Evolutionary conservation across 2,329 filamentous ascomycete genomes (phyloP).

Genomic region (Colletotrichum eremochloae): DNA sequence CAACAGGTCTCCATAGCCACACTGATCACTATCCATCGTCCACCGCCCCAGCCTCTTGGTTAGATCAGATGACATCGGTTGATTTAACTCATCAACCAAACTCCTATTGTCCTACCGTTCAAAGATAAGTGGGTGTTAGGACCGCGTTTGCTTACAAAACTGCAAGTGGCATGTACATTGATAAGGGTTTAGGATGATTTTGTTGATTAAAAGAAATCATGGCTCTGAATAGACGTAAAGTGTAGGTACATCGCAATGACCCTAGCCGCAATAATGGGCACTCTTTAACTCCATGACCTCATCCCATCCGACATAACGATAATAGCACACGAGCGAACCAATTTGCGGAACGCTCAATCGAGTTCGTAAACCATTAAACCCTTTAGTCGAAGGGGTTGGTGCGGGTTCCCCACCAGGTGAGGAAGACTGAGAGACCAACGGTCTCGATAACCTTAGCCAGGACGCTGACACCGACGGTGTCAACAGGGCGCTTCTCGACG

Average conservation of each 20-base stretch:
- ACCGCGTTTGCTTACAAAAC: background rate
- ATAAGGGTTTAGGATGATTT: background rate
- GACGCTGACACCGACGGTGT: conserved; percentile 88
- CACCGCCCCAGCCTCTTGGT: fast-evolving
- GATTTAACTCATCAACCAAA: background rate
- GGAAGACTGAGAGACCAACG: conserved; percentile 88
- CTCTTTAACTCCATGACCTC: conserved; percentile 41
- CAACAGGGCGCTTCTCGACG: conserved; percentile 90
- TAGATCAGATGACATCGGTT: background rate
- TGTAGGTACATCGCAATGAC: conserved; percentile 35
- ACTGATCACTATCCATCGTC: background rate
- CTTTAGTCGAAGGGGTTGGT: conserved; percentile 90
- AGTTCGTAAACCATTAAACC: conserved; percentile 37
- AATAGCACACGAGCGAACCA: conserved; percentile 36
- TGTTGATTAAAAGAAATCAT: conserved; percentile 24
- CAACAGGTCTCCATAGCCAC: too few relatives aligned
- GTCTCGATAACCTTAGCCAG: conserved; percentile 92
- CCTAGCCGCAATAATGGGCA: conserved; percentile 20
- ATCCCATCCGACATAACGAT: conserved; percentile 26
- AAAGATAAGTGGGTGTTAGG: background rate
- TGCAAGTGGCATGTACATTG: too few relatives aligned
- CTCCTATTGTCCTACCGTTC: background rate
- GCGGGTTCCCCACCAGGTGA: conserved; percentile 97
- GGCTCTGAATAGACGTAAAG: conserved; percentile 23
- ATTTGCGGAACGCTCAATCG: background rate